These are phyloP conservation scores for Marasmius oreades DNA, from an alignment of 1,284 basidiomycete species.

Conservation along the genomic window DNA sequence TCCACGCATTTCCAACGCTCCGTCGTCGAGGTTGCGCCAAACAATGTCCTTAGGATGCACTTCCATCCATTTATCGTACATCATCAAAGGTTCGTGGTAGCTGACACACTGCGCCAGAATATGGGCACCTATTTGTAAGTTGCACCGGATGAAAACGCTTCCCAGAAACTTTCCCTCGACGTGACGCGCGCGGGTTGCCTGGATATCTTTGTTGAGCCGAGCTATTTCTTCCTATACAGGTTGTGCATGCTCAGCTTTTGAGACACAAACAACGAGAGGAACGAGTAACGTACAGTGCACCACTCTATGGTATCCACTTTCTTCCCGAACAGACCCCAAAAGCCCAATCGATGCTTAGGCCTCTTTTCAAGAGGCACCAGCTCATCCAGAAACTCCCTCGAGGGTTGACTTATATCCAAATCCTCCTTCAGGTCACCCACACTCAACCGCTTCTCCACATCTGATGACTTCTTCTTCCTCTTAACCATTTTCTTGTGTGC, in stretches of 20 bases:
- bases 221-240: conserved; percentile 44
- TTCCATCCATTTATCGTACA: conserved; percentile 66
- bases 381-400: conserved; percentile 39
- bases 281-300: conserved; percentile 42
- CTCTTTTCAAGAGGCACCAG: conserved; percentile 53
- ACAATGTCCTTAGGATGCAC: conserved; percentile 73
- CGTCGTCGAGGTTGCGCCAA: conserved; percentile 50
- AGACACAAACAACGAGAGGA: neutral
- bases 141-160: conserved; percentile 76
- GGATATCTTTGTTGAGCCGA: conserved; percentile 44
- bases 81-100: conserved; percentile 54
- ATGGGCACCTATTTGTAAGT: conserved; percentile 76
- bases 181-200: conserved; percentile 31
- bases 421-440: neutral
- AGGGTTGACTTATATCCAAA: conserved; percentile 11
- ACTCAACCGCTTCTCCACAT: conserved; percentile 18
- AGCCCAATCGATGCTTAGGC: conserved; percentile 58
- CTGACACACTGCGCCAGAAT: conserved; percentile 61
- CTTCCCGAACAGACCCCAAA: conserved; percentile 55
- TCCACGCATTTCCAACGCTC: conserved; percentile 42
- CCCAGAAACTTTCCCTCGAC: conserved; percentile 55
- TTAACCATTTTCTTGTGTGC: conserved; percentile 23
- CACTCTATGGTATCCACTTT: conserved; percentile 78
- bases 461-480: conserved; percentile 23
- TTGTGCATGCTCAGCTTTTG: neutral